Evolutionary conservation across 2,329 filamentous ascomycete species (phyloP), one percentile per base, ranked within the genome.

Genomic region (Epicoccum nigrum): DNA sequence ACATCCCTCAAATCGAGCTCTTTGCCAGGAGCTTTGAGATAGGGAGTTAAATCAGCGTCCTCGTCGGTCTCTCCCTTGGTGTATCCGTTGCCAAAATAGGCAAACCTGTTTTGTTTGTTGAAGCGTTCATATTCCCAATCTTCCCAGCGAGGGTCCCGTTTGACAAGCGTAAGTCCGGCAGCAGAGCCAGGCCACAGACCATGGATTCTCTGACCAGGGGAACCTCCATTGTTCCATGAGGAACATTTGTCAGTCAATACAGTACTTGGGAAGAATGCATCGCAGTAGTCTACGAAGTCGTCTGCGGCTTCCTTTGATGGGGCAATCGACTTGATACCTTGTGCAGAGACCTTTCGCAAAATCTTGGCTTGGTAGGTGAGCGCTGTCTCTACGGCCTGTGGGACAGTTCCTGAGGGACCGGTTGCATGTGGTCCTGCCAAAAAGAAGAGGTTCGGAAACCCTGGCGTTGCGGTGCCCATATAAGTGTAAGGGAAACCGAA

Each of bases 181-280:
- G 85, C 86, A 58, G 84, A 87, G 0, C 87, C 87, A 0, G 87
- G 88, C 82, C 87, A 91, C 6, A 88, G 65, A 0, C 86, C 87
- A 55, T 88, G 85, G 19, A 90, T 84, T 4, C 86, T 75, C 0
- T 78, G 81, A 0, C 86, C 86, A 0, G 86, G 81, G 2, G 58
- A 16, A 5, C 74, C 73, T 11, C 87, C 84, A 53, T 90, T 90
- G 52, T 87, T 88, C 88, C 88, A 90, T 0, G 83, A 87, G 32
- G 82, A 84, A 67, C 87, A 90, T 48, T 83, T 81, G 44, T 86
- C 83, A 0, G 79, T 77, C 48, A 86, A 70, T 30, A 81, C 80
- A 2, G 79, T 82, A 12, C 74, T 76, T 1, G 78, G 77, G 37
- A 68, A 68, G 64, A 81, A 82, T 0, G 71, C 70, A 53, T 83